These are phyloP conservation scores for Aspergillus cavernicola DNA, from an alignment of 495 filamentous ascomycete species.

Conservation along the genomic window DNA sequence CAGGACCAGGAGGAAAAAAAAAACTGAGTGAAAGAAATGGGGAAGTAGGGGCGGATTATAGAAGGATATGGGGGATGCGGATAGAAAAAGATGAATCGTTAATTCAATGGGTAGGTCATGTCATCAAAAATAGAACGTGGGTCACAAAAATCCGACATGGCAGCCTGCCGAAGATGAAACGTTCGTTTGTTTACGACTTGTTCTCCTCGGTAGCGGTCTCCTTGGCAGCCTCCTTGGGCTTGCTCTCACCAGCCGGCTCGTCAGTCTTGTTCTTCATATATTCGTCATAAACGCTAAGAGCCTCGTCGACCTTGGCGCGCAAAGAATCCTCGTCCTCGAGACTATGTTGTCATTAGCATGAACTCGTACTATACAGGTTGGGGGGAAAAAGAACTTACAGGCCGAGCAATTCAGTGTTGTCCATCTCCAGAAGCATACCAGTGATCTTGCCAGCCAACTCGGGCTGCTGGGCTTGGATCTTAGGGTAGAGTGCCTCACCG, in stretches of 20 bases:
- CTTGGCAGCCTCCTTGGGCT: conserved; percentile 44
- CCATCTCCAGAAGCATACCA: conserved; percentile 99
- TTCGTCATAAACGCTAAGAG: conserved; percentile 94
- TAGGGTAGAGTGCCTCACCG: conserved; percentile 95
- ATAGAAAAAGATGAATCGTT: conserved; percentile 27
- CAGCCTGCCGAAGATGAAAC: conserved; percentile 7
- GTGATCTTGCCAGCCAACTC: conserved; percentile 98
- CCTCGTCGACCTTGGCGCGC: conserved; percentile 92
- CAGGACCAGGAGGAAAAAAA: conserved; percentile 37
- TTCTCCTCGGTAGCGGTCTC: conserved; percentile 43
- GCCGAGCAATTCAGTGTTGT: conserved; percentile 85
- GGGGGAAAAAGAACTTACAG: conserved; percentile 67
- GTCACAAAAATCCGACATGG: conserved; percentile 30
- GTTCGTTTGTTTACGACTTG: conserved; percentile 37
- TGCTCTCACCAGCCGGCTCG: conserved; percentile 35
- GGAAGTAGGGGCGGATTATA: conserved; percentile 15
- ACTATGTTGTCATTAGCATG: conserved; percentile 45
- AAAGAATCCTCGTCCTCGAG: conserved; percentile 88
- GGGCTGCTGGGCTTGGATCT: conserved; percentile 90
- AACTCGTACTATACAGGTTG: conserved; percentile 2
- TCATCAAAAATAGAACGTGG: conserved; percentile 44
- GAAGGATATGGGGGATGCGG: conserved; percentile 24
- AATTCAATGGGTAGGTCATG: conserved; percentile 30
- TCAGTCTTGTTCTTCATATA: conserved; percentile 78
- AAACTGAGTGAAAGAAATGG: conserved; percentile 17